Evolutionary conservation across 257 asterid genomes (phyloP).

Genomic region (Scutellaria galericulata): DNA sequence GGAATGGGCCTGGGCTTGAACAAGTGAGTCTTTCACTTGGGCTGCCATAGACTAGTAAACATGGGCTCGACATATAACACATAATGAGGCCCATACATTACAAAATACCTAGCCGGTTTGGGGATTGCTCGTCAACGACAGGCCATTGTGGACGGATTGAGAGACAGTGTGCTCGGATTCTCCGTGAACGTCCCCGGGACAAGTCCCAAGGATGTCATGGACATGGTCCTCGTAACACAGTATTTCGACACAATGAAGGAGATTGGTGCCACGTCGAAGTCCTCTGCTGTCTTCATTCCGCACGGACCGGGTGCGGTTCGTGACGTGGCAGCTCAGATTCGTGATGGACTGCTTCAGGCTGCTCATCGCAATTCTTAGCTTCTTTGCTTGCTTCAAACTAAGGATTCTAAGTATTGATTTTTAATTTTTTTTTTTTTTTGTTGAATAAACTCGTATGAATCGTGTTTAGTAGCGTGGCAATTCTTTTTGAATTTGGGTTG

Average conservation of each 20-base stretch:
- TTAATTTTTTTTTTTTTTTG: no score
- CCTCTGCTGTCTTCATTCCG: conserved; percentile 82
- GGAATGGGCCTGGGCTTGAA: no score
- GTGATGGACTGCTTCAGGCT: conserved; percentile 82
- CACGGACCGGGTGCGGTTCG: conserved; percentile 90
- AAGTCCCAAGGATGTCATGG: conserved; percentile 84
- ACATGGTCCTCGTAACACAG: conserved; percentile 86
- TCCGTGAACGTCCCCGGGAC: conserved; percentile 86
- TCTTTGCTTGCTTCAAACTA: neutral
- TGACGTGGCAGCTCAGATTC: conserved; percentile 83
- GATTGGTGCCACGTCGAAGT: conserved; percentile 73
- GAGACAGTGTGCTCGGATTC: conserved; percentile 84
- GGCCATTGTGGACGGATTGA: conserved; percentile 82
- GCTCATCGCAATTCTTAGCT: conserved; percentile 28
- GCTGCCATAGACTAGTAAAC: no score
- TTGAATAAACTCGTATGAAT: no score
- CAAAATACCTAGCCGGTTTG: conserved; percentile 75
- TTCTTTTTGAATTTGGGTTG: no score
- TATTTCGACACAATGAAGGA: conserved; percentile 88
- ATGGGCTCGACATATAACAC: no score
- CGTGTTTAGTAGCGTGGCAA: no score
- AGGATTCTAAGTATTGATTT: no score
- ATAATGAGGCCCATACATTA: no score
- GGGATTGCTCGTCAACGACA: conserved; percentile 94
- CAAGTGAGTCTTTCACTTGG: no score